A percentile compares a stretch with the other conserved stretches of the same genome.
phyloP scores from a whole-genome alignment of 257 asterid genomes.

The Solanum sitiens region DNA sequence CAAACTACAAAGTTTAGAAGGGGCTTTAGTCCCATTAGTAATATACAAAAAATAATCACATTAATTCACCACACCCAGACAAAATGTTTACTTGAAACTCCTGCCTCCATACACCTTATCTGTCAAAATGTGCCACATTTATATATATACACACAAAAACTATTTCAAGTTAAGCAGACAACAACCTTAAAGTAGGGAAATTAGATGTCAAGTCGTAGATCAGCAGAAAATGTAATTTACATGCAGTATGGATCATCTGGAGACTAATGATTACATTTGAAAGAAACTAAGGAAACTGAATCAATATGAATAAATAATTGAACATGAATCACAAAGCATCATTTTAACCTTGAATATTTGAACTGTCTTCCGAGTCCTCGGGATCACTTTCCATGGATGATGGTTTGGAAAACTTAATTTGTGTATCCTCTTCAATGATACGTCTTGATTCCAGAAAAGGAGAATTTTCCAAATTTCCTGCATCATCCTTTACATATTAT shows the following conservation, averaged over 20 bases:
- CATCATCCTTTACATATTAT: conserved; percentile 30
- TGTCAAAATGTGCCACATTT: not conserved
- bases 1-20: not conserved
- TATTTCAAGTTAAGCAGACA: not conserved
- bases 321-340: not conserved
- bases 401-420: conserved; percentile 21
- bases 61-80: not conserved
- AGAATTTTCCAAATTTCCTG: conserved; percentile 21
- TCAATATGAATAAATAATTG: not conserved
- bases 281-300: not conserved
- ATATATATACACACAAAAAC: not conserved
- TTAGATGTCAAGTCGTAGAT: not conserved
- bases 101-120: not conserved
- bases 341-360: conserved; percentile 40
- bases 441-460: conserved; percentile 27
- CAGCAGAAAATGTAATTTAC: not conserved
- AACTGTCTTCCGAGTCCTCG: conserved; percentile 40
- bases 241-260: not conserved
- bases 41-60: not conserved
- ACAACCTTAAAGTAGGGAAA: not conserved
- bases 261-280: not conserved
- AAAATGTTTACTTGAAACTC: not conserved
- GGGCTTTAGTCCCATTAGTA: not conserved
- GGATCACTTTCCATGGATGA: conserved; percentile 35
- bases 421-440: conserved; percentile 33